phyloP scores from a whole-genome alignment of 129 eudicot genomes.

The Logfia minima region DNA sequence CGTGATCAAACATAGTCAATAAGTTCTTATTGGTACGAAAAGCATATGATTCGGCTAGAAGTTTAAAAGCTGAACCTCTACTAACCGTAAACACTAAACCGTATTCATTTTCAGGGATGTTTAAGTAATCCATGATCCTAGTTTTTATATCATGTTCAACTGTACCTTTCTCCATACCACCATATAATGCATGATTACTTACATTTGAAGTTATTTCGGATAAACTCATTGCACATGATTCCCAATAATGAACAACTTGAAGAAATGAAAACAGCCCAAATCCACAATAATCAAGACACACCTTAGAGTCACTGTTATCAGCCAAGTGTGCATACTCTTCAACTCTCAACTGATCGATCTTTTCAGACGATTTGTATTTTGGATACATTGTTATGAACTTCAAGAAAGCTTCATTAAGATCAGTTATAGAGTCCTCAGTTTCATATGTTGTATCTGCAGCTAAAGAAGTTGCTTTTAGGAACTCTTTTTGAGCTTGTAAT shows the following conservation, averaged over 20 bases:
- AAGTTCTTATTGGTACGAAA: conserved; percentile 70
- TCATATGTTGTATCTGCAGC: conserved; percentile 82
- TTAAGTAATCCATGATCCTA: conserved; percentile 89
- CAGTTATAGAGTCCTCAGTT: conserved; percentile 58
- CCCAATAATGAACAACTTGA: conserved; percentile 77
- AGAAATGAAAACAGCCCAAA: conserved; percentile 89
- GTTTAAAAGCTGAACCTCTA: conserved; percentile 90
- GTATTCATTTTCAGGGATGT: conserved; percentile 93
- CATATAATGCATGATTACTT: conserved; percentile 75
- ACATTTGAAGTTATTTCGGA: conserved; percentile 75
- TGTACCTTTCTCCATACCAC: conserved; percentile 75
- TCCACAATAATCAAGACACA: conserved; percentile 96
- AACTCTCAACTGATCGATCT: conserved; percentile 72
- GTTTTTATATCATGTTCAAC: conserved; percentile 74
- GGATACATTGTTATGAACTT: conserved; percentile 94
- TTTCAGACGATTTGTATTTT: conserved; percentile 69
- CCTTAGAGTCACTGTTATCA: conserved; percentile 59
- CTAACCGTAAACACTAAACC: conserved; percentile 88
- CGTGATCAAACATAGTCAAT: conserved; percentile 95
- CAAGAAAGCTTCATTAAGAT: conserved; percentile 52
- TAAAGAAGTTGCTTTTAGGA: conserved; percentile 82
- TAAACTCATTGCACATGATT: conserved; percentile 73
- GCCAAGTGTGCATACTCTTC: conserved; percentile 76
- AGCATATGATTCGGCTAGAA: conserved; percentile 88
- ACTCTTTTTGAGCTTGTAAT: conserved; percentile 80